These are phyloP conservation scores for Pinus albicaulis DNA, from an alignment of 75 land plant species.

Conservation along the genomic window DNA sequence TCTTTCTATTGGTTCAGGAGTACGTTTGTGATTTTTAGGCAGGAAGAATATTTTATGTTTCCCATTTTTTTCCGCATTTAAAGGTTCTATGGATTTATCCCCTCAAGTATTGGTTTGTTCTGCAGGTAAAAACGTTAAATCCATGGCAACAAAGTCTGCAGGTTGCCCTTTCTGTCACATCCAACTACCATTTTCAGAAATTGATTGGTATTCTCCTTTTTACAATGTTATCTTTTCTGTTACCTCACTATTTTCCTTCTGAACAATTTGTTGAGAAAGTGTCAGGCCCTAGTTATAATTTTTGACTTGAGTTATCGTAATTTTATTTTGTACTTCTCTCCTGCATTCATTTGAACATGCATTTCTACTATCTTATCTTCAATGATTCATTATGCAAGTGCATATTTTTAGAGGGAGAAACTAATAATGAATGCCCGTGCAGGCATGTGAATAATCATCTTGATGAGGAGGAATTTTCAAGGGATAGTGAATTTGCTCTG, in stretches of 20 bases:
- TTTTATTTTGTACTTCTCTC: not conserved
- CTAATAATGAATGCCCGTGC: slow-evolving; percentile 5
- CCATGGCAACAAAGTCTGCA: not conserved
- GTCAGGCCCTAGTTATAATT: not conserved
- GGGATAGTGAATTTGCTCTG: slow-evolving; percentile 44
- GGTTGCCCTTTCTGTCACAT: slow-evolving; percentile 1
- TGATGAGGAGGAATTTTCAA: slow-evolving; percentile 43
- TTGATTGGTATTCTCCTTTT: slow-evolving; percentile 8
- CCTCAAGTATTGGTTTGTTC: not conserved
- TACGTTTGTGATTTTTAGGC: not conserved
- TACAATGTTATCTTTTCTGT: not conserved
- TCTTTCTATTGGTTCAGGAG: not conserved
- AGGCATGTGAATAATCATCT: slow-evolving; percentile 66
- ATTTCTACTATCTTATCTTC: not conserved
- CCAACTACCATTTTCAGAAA: slow-evolving; percentile 7
- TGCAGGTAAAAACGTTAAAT: slow-evolving; percentile 1
- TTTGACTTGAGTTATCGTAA: not conserved
- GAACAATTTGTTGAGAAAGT: not conserved
- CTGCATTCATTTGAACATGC: not conserved
- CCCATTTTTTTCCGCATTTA: not conserved
- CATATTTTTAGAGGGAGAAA: not conserved
- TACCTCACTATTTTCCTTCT: not conserved
- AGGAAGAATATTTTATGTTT: not conserved
- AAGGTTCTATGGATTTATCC: not conserved
- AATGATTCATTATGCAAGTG: not conserved